Percentiles rank a stretch among this genome's conserved stretches.
Evolutionary conservation across 2,329 filamentous ascomycete species (phyloP).

Genomic region (Epicoccum sorghinum): DNA sequence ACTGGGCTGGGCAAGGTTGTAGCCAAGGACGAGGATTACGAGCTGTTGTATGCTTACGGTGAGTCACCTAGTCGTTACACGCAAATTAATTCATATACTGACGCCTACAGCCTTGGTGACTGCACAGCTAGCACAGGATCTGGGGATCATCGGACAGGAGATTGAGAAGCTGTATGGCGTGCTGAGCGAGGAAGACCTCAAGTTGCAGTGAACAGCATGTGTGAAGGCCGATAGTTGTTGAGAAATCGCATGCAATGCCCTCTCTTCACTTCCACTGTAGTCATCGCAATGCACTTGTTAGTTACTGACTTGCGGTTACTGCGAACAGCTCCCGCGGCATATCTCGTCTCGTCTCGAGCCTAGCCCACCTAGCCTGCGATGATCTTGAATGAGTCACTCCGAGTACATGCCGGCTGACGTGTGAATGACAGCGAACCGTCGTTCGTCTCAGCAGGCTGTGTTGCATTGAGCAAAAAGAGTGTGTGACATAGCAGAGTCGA

Average conservation of each 20-base stretch:
- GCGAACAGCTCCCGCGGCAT: conserved; percentile 5
- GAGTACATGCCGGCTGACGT: conserved; percentile 8
- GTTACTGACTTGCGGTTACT: conserved; percentile 1
- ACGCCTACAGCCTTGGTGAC: conserved; percentile 62
- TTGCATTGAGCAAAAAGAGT: not conserved
- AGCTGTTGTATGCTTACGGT: conserved; percentile 90
- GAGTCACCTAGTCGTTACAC: conserved; percentile 35
- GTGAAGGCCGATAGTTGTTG: too few species aligned
- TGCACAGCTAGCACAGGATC: conserved; percentile 63
- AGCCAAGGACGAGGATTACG: conserved; percentile 81
- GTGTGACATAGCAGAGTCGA: not conserved
- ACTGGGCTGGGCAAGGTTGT: conserved; percentile 59
- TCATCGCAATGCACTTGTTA: not conserved
- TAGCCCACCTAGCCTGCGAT: conserved; percentile 8
- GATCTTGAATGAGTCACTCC: conserved; percentile 22
- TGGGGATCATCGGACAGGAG: conserved; percentile 59
- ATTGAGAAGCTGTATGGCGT: conserved; percentile 67
- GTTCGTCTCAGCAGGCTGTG: not conserved
- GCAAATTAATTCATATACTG: not conserved
- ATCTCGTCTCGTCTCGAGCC: not conserved
- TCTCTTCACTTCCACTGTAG: not conserved
- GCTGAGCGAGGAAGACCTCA: conserved; percentile 65
- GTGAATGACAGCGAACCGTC: not conserved
- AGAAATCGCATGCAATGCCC: not conserved
- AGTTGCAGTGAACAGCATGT: conserved; percentile 49